Evolutionary conservation across 345 rosid genomes (phyloP).

Genomic region (Streptanthus diversifolius): DNA sequence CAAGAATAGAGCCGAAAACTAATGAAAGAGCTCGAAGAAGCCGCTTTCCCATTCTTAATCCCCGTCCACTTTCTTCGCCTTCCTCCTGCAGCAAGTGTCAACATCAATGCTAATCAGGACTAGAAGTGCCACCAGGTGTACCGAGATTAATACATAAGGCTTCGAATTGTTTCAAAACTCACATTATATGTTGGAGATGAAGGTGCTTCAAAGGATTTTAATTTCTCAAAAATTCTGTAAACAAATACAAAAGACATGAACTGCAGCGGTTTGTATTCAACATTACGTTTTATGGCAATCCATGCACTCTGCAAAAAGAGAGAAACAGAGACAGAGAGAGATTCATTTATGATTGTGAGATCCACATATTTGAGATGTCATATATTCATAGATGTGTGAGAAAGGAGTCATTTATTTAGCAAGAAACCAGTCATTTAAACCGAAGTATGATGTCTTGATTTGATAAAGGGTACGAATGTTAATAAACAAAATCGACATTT

Average conservation of each 20-base stretch:
- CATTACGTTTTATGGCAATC: conserved; percentile 65
- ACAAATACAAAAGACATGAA: conserved; percentile 90
- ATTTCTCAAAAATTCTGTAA: conserved; percentile 85
- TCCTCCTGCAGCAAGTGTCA: conserved; percentile 71
- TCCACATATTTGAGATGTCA: neutral
- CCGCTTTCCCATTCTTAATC: conserved; percentile 76
- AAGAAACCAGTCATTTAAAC: neutral
- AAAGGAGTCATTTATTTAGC: neutral
- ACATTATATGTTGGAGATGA: conserved; percentile 70
- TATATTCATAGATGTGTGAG: conserved; percentile 2
- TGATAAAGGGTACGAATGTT: neutral
- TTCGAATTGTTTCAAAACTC: conserved; percentile 19
- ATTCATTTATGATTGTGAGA: conserved; percentile 5
- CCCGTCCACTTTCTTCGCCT: conserved; percentile 76
- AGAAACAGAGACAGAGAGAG: conserved; percentile 1
- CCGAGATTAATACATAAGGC: neutral
- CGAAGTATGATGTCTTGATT: neutral
- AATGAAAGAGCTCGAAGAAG: conserved; percentile 82
- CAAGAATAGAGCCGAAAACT: conserved; percentile 77
- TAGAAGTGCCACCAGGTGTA: conserved; percentile 1
- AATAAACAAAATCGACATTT: neutral
- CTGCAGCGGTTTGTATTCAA: conserved; percentile 90
- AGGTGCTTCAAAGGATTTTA: conserved; percentile 75
- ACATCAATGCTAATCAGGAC: conserved; percentile 13
- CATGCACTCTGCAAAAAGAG: conserved; percentile 69